Evolutionary conservation across 139 green algal genomes (phyloP), one percentile per base, ranked within the genome.

Genomic region (Tetradesmus obliquus): DNA sequence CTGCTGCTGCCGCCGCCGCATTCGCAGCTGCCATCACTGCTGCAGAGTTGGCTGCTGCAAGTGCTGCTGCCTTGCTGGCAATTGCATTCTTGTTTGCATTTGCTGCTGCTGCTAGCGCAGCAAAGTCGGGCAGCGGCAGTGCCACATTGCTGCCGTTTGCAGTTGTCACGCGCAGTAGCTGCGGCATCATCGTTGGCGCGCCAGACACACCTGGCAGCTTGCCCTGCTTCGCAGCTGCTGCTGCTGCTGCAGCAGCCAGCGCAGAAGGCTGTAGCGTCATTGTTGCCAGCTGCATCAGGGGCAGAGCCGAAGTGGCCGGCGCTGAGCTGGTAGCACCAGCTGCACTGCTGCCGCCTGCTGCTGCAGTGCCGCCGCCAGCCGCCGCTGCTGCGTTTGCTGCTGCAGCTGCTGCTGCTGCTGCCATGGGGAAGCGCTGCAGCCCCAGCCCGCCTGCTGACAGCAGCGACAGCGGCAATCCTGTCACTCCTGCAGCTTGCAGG

Each of bases 261-360:
- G 88, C 88, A 19, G 80, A 83, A 8, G 88, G 89, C 81, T 84
- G 89, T 51, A 92, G 51, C 17, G 81, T 88, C 81, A 92, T 88
- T 1, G 89, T 92, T 3, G 81, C 89, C 12, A 92, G 81, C 81
- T 88, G 89, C 86, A 84, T 79, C 79, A 87, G 55, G 2, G 66
- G 74, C 58, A 71, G n/a, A 3, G 88, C 76, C 3, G 55, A 17
- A 0, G n/a, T 22, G 1, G 89, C 54, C 17, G 88, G 57, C 10
- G 89, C 80, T 9, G 62, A 45, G 6, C 3, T 15, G 0, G 88
- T 22, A 12, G 79, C 55, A 9, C 24, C 79, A 62, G 88, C 58
- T 62, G 55, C 76, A 55, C 72, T 88, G 54, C 82, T 88, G 82
- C 82, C 15, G 82, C 82, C 76, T 60, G 84, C 19, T 8, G 84